Conservation (phyloP, 2,329 filamentous ascomycete species). For the Fusarium sp. region DNA sequence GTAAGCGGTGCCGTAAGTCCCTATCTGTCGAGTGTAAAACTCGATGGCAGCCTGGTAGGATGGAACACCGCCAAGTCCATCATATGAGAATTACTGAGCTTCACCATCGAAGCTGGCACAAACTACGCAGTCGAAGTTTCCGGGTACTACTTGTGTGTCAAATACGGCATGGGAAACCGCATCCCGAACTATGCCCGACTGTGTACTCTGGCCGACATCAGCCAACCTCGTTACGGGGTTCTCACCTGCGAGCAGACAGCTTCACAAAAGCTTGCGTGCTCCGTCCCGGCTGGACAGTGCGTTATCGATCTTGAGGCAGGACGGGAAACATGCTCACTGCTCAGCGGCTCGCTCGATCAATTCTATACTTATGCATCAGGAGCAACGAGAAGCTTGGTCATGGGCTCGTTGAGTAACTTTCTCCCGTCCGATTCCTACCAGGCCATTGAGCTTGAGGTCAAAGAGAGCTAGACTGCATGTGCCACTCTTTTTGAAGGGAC, state of each 20-base stretch:
- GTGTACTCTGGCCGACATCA: background rate
- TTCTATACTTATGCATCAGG: background rate
- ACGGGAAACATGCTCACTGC: background rate
- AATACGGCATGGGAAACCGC: background rate
- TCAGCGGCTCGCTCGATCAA: background rate
- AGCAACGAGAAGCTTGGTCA: background rate
- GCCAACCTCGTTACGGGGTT: background rate
- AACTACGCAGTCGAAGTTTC: background rate
- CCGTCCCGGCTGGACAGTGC: background rate
- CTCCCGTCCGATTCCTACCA: background rate
- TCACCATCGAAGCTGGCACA: background rate
- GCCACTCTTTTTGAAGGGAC: background rate
- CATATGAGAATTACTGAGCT: background rate
- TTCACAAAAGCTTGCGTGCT: background rate
- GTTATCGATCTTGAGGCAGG: background rate
- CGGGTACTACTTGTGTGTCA: background rate
- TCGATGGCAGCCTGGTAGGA: accelerated
- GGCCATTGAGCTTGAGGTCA: background rate
- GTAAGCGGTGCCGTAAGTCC: background rate
- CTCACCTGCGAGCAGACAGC: background rate
- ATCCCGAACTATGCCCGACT: background rate
- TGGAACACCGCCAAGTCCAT: background rate
- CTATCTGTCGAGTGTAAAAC: background rate
- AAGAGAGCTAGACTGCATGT: background rate
- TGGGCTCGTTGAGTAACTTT: background rate